Evolutionary conservation across 805 yeast genomes (phyloP).

Genomic region (Saccharomycodes ludwigii): DNA sequence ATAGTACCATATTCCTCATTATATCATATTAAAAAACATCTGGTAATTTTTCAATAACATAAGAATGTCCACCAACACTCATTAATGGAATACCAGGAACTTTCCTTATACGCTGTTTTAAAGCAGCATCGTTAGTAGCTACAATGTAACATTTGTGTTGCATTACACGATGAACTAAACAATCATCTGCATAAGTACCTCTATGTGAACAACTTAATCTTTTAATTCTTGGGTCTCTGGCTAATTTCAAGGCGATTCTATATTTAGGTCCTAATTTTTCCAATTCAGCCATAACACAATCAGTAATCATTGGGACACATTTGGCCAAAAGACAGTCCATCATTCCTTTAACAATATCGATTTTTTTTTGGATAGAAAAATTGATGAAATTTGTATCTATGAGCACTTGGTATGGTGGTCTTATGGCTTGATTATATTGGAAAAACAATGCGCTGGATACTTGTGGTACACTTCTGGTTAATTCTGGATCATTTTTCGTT

Average conservation of each 20-base stretch:
- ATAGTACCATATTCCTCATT: not conserved
- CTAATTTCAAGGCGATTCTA: constrained; percentile 83
- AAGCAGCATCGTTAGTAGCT: constrained; percentile 95
- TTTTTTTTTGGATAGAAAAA: constrained; percentile 90
- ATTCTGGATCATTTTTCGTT: constrained; percentile 53
- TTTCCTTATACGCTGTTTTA: constrained; percentile 86
- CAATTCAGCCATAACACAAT: constrained; percentile 95
- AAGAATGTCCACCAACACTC: constrained; percentile 91
- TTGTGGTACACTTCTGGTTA: constrained; percentile 71
- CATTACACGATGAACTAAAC: constrained; percentile 81
- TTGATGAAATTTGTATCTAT: constrained; percentile 96
- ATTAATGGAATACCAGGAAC: constrained; percentile 94
- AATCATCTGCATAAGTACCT: constrained; percentile 98
- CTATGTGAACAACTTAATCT: constrained; percentile 82
- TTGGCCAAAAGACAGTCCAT: constrained; percentile 93
- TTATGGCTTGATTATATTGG: constrained; percentile 85
- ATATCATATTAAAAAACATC: constrained; percentile 52
- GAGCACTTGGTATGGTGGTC: constrained; percentile 95
- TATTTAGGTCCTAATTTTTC: constrained; percentile 93
- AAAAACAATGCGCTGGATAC: constrained; percentile 92
- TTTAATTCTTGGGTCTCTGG: constrained; percentile 85
- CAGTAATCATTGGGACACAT: constrained; percentile 91
- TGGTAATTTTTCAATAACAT: constrained; percentile 89
- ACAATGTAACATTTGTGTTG: constrained; percentile 96
- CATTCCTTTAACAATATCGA: constrained; percentile 90